Evolutionary conservation across 2,329 filamentous ascomycete species (phyloP).

Genomic region (Pseudocercospora eumusae): DNA sequence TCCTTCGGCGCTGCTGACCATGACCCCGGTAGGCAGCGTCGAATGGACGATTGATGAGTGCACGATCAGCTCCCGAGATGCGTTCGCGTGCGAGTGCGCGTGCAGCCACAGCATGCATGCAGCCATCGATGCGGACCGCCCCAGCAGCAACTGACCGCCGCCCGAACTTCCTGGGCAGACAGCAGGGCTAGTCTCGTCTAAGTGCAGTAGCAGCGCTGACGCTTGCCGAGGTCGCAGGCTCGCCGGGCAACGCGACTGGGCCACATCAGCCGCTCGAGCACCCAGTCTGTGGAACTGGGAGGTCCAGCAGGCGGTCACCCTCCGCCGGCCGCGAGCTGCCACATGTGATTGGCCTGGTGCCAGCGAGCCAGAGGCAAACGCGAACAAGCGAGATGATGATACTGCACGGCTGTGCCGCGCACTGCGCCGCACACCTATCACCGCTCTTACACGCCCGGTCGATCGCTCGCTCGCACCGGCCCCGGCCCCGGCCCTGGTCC

Average conservation of each 20-base stretch:
- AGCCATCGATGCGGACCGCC: slow-evolving; percentile 12
- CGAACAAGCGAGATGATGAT: slow-evolving; percentile 17
- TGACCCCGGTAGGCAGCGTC: slow-evolving; percentile 7
- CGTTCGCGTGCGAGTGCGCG: slow-evolving; percentile 5
- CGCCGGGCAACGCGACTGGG: slow-evolving; percentile 7
- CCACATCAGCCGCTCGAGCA: slow-evolving; percentile 10
- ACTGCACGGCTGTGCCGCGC: slow-evolving; percentile 10
- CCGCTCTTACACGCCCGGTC: neutral
- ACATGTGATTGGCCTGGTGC: slow-evolving; percentile 7
- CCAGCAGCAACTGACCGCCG: slow-evolving; percentile 9
- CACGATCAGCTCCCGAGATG: slow-evolving; percentile 10
- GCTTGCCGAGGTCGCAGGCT: slow-evolving; percentile 10
- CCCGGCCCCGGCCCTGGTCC: no score
- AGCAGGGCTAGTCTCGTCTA: slow-evolving; percentile 3
- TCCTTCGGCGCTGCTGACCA: slow-evolving; percentile 10
- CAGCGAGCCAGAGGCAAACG: slow-evolving; percentile 6
- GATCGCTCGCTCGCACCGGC: slow-evolving; percentile 13
- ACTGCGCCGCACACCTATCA: slow-evolving; percentile 7
- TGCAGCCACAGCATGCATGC: slow-evolving; percentile 10
- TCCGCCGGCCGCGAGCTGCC: slow-evolving; percentile 3
- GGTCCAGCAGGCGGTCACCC: slow-evolving; percentile 8
- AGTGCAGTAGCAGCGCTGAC: slow-evolving; percentile 1
- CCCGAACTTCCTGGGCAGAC: neutral
- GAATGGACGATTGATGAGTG: no score
- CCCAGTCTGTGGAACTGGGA: slow-evolving; percentile 8